A percentile compares a stretch with the other conserved stretches of the same genome.
These are phyloP conservation scores for Colletotrichum sojae DNA, from an alignment of 2,329 filamentous ascomycete species.

Conservation along the genomic window DNA sequence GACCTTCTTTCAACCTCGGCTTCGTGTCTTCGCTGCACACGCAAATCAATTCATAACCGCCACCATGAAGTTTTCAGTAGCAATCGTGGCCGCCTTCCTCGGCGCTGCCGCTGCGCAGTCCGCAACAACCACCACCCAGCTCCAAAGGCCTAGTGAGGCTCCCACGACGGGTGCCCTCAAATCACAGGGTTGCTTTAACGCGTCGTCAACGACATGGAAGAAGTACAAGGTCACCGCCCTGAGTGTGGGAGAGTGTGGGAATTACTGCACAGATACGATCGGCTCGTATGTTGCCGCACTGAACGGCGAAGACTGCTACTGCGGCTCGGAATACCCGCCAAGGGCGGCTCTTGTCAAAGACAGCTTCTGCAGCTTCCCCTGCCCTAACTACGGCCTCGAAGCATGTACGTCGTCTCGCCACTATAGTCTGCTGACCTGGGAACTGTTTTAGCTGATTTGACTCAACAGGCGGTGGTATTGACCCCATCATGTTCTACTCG, in stretches of 20 bases:
- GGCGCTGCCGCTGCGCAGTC: conserved; percentile 35
- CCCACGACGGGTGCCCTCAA: conserved; percentile 56
- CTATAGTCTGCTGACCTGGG: background rate
- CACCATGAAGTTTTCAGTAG: conserved; percentile 36
- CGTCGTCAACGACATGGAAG: conserved; percentile 55
- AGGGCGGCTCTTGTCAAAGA: conserved; percentile 67
- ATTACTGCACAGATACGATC: conserved; percentile 7
- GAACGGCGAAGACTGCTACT: conserved; percentile 77
- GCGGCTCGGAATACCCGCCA: conserved; percentile 78
- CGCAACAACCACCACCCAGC: background rate
- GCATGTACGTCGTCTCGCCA: conserved; percentile 70
- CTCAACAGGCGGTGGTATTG: conserved; percentile 53
- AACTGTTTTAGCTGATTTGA: conserved; percentile 17
- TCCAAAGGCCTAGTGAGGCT: conserved; percentile 53
- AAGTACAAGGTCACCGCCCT: conserved; percentile 44
- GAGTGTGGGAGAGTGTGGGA: conserved; percentile 59
- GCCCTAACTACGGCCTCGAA: conserved; percentile 73
- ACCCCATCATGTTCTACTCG: conserved; percentile 52
- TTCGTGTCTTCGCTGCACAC: conserved; percentile 24
- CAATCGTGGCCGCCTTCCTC: conserved; percentile 35
- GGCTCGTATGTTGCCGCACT: conserved; percentile 73
- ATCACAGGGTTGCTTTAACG: conserved; percentile 67
- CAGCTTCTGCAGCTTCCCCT: conserved; percentile 74
- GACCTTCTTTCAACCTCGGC: conserved; percentile 7
- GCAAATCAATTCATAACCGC: background rate